Base-by-base conservation (phyloP, 148 eudicot species). In the Heliamphora exappendiculata region DNA sequence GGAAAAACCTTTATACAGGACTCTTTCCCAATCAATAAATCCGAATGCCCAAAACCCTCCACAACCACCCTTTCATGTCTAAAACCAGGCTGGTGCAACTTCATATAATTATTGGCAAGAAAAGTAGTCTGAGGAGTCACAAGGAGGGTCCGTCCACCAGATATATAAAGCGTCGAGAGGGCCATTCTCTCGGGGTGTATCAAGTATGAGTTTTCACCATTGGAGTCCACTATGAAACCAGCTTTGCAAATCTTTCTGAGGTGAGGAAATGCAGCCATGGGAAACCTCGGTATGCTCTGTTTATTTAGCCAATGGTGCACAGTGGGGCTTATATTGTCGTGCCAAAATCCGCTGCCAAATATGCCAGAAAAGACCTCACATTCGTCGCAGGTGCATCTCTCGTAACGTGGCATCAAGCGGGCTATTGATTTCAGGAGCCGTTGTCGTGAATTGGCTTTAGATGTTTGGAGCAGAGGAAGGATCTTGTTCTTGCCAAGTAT, bases 181-280 rank as follows among this genome's bases (percentile, higher is more conserved):
- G 84, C 53, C 79, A 84, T 81, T 78, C 86, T 80, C 65, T 84
- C 86, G 0, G 86, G 86, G 28, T 84, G 84, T 14, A 65, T 64
- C 66, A 84, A 57, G 68, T 84, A 84, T 2, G 84, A 24, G 67
- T 78, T 81, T 49, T 78, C 59, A 1, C 86, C 86, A 2, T 53
- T 67, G 16, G 22, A 22, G 75, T 72, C 83, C 8, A 81, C 84
- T 26, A 84, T 81, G 60, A 78, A 81, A 17, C 86, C 86, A 0
- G 66, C 22, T 6, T 41, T 78, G 57, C 86, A 84, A 1, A 84
- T 84, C 72, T 75, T 81, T 51, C 86, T 81, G 60, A 84, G 79
- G 75, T 84, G 82, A 34, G 86, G 81, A 50, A 84, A 84, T 64
- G 76, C 86, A 3, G 82, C 83, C 86, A 84, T 84, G 45, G 86